Evolutionary conservation across 1,139 yeast genomes (phyloP), one percentile per base, ranked within the genome.

Genomic region (Geotrichum carabidarum): DNA sequence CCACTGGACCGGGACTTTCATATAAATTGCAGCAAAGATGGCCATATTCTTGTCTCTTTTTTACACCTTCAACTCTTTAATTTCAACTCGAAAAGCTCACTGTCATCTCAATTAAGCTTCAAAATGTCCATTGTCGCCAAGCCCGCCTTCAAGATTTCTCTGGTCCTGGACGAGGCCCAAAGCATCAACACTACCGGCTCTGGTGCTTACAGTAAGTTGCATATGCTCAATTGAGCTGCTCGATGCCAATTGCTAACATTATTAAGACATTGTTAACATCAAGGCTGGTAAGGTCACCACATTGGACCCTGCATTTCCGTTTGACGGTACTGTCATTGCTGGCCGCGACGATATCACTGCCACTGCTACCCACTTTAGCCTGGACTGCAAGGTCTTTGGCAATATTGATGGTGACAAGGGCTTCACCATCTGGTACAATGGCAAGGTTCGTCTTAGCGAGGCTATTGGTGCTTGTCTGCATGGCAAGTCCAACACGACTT

Each of bases 341-440:
- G 84, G 85, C 11, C 68, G 70, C 57, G 85, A 81, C 60, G 78
- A 78, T 51, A 69, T 81, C 60, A 71, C 75, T 32, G 66, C 72
- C 17, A 65, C 65, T 40, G 60, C 56, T 15, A 44, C 53, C 18
- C 52, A 49, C 45, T 48, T 56, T 40, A 64, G 62, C n/a, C 71
- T 81, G 59, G 82, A 80, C 63, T 80, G 84, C 65, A 73, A 73
- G 55, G 59, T 80, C 51, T 78, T 71, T 59, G 75, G 80, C 43
- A 74, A 69, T 57, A 70, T 68, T 42, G 62, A 71, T 3, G 71
- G 66, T 6, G 60, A 62, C 18, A 77, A 77, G 9, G 71, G 69
- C 58, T 63, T 77, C 54, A 65, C 67, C 42, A 47, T 57, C 18
- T 17, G 40, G 44, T 81, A 80, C 66, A 64, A 71, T 5, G 85